Conservation (phyloP, 768 basidiomycete genomes). For the Mycena galericulata region DNA sequence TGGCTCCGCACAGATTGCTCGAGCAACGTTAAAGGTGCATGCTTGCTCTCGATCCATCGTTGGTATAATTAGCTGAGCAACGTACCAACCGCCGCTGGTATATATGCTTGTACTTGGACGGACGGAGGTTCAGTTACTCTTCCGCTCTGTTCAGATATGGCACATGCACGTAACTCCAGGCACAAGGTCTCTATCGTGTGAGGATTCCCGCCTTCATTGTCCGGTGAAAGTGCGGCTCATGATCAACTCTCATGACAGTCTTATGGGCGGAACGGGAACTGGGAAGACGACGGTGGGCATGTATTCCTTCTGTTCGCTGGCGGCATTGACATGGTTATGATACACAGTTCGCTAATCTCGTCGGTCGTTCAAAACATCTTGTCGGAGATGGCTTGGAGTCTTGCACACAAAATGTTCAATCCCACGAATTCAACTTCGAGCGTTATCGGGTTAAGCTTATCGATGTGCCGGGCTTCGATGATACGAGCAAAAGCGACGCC, state of each 20-base stretch:
- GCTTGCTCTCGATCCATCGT: no score
- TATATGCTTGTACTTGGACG: no score
- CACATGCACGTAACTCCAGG: no score
- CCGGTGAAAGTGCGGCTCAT: neutral
- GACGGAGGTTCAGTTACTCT: no score
- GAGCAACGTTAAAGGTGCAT: no score
- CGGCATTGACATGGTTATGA: neutral
- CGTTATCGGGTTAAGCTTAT: constrained; percentile 30
- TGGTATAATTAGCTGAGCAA: no score
- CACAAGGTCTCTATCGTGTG: constrained; percentile 2
- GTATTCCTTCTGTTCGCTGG: neutral
- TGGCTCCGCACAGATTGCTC: no score
- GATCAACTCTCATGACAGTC: neutral
- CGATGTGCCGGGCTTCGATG: constrained; percentile 42
- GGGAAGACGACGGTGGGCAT: constrained; percentile 17
- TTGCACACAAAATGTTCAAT: constrained; percentile 48
- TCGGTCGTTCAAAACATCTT: constrained; percentile 47
- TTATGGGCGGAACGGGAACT: constrained; percentile 23
- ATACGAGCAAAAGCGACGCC: constrained; percentile 36
- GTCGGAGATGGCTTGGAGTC: constrained; percentile 50
- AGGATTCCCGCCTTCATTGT: neutral
- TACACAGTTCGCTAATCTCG: constrained; percentile 49
- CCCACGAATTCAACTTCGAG: constrained; percentile 7
- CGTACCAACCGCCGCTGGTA: no score
- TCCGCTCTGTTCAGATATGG: no score